Evolutionary conservation across 1,284 basidiomycete genomes (phyloP).

Genomic region (Meira miltonrushii): DNA sequence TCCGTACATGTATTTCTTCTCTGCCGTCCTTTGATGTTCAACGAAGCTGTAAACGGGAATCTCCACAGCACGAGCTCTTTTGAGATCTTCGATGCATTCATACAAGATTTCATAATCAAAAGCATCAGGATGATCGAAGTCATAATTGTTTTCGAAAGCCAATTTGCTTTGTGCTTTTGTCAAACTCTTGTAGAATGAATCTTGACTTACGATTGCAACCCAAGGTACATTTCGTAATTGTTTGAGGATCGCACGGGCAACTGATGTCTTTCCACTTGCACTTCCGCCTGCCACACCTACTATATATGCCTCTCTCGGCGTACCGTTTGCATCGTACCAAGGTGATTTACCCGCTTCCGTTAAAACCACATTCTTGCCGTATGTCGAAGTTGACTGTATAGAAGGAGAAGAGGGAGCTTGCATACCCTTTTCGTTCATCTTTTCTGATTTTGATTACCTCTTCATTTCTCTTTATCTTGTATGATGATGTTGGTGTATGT

Average conservation of each 20-base stretch:
- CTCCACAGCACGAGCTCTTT: slow-evolving; percentile 62
- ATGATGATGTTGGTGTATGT: too few species aligned
- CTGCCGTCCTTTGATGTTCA: slow-evolving; percentile 77
- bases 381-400: slow-evolving; percentile 7
- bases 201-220: slow-evolving; percentile 59
- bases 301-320: slow-evolving; percentile 62
- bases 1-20: slow-evolving; percentile 84
- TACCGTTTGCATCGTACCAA: slow-evolving; percentile 69
- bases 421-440: too few species aligned
- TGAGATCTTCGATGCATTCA: slow-evolving; percentile 75
- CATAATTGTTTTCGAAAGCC: slow-evolving; percentile 77
- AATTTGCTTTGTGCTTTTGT: slow-evolving; percentile 69
- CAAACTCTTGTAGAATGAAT: slow-evolving; percentile 86
- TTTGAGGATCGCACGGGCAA: slow-evolving; percentile 38
- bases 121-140: slow-evolving; percentile 89
- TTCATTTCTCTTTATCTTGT: too few species aligned
- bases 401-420: too few species aligned
- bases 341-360: slow-evolving; percentile 52
- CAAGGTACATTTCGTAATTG: slow-evolving; percentile 46
- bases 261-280: slow-evolving; percentile 81
- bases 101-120: slow-evolving; percentile 83
- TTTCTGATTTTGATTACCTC: too few species aligned
- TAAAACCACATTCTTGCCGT: slow-evolving; percentile 33
- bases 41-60: slow-evolving; percentile 92
- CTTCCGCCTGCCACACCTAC: slow-evolving; percentile 90